Evolutionary conservation across 1,284 basidiomycete genomes (phyloP), one percentile per base, ranked within the genome.

Genomic region (Cryptococcus sp.): DNA sequence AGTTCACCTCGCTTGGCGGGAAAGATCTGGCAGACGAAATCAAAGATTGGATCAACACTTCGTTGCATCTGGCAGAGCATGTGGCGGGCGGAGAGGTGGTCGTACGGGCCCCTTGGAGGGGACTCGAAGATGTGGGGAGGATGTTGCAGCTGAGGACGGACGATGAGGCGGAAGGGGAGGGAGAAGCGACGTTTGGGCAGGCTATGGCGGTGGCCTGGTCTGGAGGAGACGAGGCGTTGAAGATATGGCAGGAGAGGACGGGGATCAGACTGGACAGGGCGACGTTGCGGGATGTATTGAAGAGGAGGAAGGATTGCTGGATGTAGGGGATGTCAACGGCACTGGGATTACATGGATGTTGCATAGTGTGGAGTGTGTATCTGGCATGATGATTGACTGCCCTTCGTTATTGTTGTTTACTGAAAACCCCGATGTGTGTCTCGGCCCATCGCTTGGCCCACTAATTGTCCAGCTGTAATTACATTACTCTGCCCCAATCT

Each of bases 191-290:
- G 58, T 87, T 88, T 65, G 87, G 87, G 62, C 84, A 86, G 31
- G 86, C 79, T 48, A 91, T 83, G 54, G 86, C 86, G 51, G 68
- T 88, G 81, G 53, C 77, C 76, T 49, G 84, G 78, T 48, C 86
- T 79, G 58, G 88, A 83, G 68, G 87, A 83, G 48, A 88, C 65
- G 63, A 87, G 63, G 9, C 85, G 82, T 28, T 88, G 71, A 61
- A 78, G 81, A 49, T 81, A 77, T 21, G 87, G 80, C 19, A 78
- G 65, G 52, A 87, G 77, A 47, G 69, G 44, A 28, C 65, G 10
- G 63, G 62, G 0, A 43, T 69, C 11, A 53, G 48, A 2, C 54
- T 65, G 43, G 41, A 57, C 25, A 48, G 50, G 19, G 51, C 53
- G 28, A 63, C 70, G 42, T 40, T 71, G 42, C 63, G 68, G 53